Base-by-base conservation (phyloP, 1,284 basidiomycete species). In the Cerrena zonata region DNA sequence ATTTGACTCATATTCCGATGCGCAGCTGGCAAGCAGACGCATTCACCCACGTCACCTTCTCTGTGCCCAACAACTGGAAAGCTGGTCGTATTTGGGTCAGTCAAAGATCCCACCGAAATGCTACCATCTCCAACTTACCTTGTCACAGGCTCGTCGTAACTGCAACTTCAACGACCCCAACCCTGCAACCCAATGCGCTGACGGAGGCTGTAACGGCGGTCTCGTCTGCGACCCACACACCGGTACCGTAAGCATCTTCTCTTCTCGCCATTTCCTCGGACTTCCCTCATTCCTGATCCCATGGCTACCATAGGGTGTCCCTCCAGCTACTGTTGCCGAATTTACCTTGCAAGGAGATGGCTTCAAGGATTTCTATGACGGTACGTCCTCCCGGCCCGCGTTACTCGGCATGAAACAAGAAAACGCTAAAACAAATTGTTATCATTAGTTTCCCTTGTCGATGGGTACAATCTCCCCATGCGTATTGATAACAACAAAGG, bases 181-280 rank as follows among this genome's bases (percentile, higher is more conserved):
- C 58, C 64, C 68, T 2, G 73, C 70, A 7, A 68, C 74, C 1
- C 70, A 64, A 18, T 78, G 76, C 56, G 53, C 68, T 4, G 65
- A 67, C 45, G 76, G 75, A 48, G 73, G 72, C 19, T 75, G 73
- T 60, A 73, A 72, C 50, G 73, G 77, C 25, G 77, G 77, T 38
- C 65, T 79, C 2, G 51, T 63, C 38, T 78, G 76, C 51, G 70
- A 72, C 56, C 52, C 61, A 2, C 51, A 58, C 46, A 67, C 65
- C 23, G 74, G 74, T 2, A 73, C 71, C 2, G 70, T 69, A 40
- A 49, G 55, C 51, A 18, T 38, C 4, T 67, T n/a, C 19, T 5
- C 10, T 26, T 30, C 36, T 30, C 10, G 19, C 41, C 15, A 21
- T 38, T 36, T n/a, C n/a, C n/a, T n/a, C n/a, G n/a, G n/a, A 45